These are phyloP conservation scores for Schwanniomyces etchellsii DNA, from an alignment of 1,139 yeast genomes.

Conservation along the genomic window DNA sequence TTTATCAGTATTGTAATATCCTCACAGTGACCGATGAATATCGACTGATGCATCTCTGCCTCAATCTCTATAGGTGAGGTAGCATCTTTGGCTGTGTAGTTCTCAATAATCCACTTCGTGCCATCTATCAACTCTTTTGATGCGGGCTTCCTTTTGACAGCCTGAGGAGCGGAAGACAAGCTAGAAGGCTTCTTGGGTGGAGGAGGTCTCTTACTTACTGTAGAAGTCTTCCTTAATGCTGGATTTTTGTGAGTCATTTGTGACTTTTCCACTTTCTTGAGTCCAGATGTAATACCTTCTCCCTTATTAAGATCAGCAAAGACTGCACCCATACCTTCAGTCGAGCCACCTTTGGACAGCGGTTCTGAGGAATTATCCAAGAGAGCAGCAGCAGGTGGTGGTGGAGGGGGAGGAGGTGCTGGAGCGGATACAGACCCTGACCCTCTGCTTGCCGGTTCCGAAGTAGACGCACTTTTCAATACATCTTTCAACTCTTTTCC, in stretches of 20 bases:
- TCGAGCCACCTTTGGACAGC: constrained; percentile 40
- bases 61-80: constrained; percentile 56
- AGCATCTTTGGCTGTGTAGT: constrained; percentile 50
- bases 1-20: constrained; percentile 73
- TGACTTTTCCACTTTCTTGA: constrained; percentile 88
- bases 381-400: constrained; percentile 69
- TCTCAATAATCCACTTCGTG: constrained; percentile 80
- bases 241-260: constrained; percentile 97
- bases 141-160: constrained; percentile 48
- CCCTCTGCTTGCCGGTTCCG: constrained; percentile 17
- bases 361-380: constrained; percentile 15
- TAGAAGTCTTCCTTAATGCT: constrained; percentile 50
- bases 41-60: constrained; percentile 81
- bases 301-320: constrained; percentile 91
- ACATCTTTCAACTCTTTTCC: constrained; percentile 44
- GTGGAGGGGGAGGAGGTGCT: constrained; percentile 63
- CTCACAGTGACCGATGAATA: constrained; percentile 77
- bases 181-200: constrained; percentile 77
- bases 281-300: constrained; percentile 71
- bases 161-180: constrained; percentile 32
- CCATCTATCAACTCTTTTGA: constrained; percentile 77
- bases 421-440: constrained; percentile 25
- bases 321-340: constrained; percentile 65
- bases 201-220: constrained; percentile 37
- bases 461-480: constrained; percentile 13